Conservation (phyloP, 179 eudicot species). For the Kewa caespitosa region DNA sequence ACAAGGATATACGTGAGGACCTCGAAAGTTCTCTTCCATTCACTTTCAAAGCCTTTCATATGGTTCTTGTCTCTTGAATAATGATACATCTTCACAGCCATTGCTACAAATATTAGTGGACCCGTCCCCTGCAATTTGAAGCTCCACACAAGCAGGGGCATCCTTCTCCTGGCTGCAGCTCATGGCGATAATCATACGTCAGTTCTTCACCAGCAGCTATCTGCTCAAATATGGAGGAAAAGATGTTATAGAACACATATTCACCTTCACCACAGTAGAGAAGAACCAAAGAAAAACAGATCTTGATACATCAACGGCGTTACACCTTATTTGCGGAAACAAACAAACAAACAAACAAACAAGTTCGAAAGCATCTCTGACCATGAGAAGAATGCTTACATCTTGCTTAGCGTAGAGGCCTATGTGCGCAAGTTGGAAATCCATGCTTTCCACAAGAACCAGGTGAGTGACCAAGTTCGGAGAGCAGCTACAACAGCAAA, state of each 20-base stretch:
- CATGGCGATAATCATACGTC: slow-evolving; percentile 56
- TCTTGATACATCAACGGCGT: not conserved
- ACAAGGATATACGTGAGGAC: not conserved
- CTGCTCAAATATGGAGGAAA: slow-evolving; percentile 37
- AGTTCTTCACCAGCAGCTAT: slow-evolving; percentile 80
- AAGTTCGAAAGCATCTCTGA: not conserved
- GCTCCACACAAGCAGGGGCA: slow-evolving; percentile 67
- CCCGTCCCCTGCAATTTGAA: slow-evolving; percentile 67
- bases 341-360: not conserved
- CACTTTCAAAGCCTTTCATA: not conserved
- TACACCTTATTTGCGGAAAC: not conserved
- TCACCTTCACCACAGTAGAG: not conserved
- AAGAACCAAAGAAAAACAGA: not conserved
- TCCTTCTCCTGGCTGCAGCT: slow-evolving; percentile 61
- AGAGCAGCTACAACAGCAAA: slow-evolving; percentile 65
- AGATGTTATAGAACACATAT: not conserved
- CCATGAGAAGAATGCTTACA: slow-evolving; percentile 45
- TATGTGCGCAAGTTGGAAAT: slow-evolving; percentile 65
- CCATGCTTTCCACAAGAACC: slow-evolving; percentile 97
- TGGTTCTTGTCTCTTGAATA: not conserved
- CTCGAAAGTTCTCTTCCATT: not conserved
- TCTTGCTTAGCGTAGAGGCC: slow-evolving; percentile 86
- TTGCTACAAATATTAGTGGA: slow-evolving; percentile 23
- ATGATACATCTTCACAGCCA: slow-evolving; percentile 6
- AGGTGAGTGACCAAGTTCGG: slow-evolving; percentile 80